A percentile compares a stretch with the other conserved stretches of the same genome.
These are phyloP conservation scores for Trichomonascus vanleenenianus DNA, from an alignment of 805 yeast genomes.

Conservation along the genomic window DNA sequence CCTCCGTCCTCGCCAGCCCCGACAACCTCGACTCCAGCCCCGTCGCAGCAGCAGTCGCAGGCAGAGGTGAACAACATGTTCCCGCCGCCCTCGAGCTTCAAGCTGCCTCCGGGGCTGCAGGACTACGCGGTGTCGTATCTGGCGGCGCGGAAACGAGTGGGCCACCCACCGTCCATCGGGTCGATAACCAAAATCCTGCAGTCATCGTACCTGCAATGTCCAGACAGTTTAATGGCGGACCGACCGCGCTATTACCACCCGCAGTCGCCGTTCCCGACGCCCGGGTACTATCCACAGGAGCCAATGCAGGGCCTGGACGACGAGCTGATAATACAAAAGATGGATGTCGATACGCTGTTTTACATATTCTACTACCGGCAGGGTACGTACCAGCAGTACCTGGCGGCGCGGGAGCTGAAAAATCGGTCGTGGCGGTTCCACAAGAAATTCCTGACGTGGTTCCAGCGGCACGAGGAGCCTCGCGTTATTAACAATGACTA, in stretches of 20 bases:
- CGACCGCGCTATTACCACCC: conserved; percentile 73
- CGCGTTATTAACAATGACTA: conserved; percentile 33
- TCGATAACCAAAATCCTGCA: conserved; percentile 56
- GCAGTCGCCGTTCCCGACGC: conserved; percentile 78
- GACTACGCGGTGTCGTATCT: conserved; percentile 32
- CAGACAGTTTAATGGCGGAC: conserved; percentile 89
- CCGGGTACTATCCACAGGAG: conserved; percentile 83
- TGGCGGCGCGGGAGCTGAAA: conserved; percentile 74
- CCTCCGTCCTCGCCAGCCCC: conserved; percentile 15
- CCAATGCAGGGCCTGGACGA: conserved; percentile 48
- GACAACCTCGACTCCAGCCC: conserved; percentile 10
- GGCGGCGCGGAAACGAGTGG: conserved; percentile 37
- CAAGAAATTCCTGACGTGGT: conserved; percentile 71
- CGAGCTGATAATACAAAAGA: conserved; percentile 52
- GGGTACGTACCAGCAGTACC: conserved; percentile 61
- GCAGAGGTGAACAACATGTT: conserved; percentile 2
- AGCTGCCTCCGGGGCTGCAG: conserved; percentile 35
- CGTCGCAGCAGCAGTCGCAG: conserved; percentile 14
- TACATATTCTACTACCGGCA: conserved; percentile 86
- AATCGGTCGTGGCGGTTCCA: conserved; percentile 80
- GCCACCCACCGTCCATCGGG: conserved; percentile 46
- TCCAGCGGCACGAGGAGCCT: conserved; percentile 56
- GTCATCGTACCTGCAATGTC: conserved; percentile 77
- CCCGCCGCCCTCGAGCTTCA: conserved; percentile 11
- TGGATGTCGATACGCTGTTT: conserved; percentile 82